These are phyloP conservation scores for Haematococcus lacustris DNA, from an alignment of 139 green algal species.

Conservation along the genomic window DNA sequence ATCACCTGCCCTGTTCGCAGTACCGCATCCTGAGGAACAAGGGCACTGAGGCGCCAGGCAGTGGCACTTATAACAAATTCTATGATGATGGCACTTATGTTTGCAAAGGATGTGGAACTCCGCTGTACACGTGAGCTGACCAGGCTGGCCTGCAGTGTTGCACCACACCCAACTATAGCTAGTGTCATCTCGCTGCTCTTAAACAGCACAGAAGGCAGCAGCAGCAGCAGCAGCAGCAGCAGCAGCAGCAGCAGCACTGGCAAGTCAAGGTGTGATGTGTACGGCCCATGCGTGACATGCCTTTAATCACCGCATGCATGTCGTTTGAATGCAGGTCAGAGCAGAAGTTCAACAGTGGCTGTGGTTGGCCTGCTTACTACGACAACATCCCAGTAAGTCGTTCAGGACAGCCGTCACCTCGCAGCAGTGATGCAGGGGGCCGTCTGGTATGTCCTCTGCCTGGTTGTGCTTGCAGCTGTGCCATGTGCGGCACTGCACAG, in stretches of 20 bases:
- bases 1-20: conserved; percentile 29
- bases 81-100: conserved; percentile 75
- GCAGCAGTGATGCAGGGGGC: neutral
- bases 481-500: neutral
- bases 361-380: conserved; percentile 88
- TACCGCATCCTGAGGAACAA: conserved; percentile 87
- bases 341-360: conserved; percentile 81
- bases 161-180: too few species aligned
- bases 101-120: conserved; percentile 70
- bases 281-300: neutral
- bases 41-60: conserved; percentile 78
- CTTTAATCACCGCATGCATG: neutral
- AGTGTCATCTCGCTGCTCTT: too few species aligned
- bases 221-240: too few species aligned
- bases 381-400: conserved; percentile 48
- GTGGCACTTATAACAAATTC: conserved; percentile 85
- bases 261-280: conserved; percentile 32
- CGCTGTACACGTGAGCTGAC: conserved; percentile 49
- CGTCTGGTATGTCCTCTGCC: neutral
- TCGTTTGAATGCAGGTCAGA: conserved; percentile 48
- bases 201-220: too few species aligned
- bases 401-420: too few species aligned
- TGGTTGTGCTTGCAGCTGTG: neutral
- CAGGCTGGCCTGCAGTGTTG: conserved; percentile 12
- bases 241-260: conserved; percentile 6